A percentile compares a stretch with the other conserved stretches of the same genome.
These are phyloP conservation scores for Phytophthora syringae DNA, from an alignment of 352 stramenopile genomes.

Conservation along the genomic window DNA sequence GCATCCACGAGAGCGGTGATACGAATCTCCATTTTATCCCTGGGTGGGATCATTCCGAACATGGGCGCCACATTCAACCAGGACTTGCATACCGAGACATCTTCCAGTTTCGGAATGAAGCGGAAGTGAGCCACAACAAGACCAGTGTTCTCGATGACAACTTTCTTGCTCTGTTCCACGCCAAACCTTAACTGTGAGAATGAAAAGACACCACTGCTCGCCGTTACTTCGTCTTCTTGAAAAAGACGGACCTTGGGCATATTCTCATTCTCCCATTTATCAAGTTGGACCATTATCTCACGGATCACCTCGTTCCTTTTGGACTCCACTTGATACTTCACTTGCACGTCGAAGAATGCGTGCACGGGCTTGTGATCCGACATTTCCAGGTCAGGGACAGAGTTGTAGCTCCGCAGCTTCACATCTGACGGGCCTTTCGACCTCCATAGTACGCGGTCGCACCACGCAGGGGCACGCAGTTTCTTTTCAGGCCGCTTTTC, in stretches of 20 bases:
- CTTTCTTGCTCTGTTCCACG: conserved; percentile 61
- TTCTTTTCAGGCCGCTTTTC: conserved; percentile 99
- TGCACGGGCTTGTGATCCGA: conserved; percentile 99
- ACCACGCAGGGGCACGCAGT: conserved; percentile 97
- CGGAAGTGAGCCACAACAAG: conserved; percentile 95
- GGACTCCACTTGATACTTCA: conserved; percentile 92
- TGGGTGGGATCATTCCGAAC: conserved; percentile 88
- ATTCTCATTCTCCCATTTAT: conserved; percentile 97
- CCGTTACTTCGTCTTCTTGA: conserved; percentile 41
- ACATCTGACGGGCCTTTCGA: conserved; percentile 64
- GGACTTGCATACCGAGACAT: conserved; percentile 88
- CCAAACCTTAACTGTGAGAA: conserved; percentile 75
- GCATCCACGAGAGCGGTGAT: conserved; percentile 93
- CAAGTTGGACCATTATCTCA: conserved; percentile 94
- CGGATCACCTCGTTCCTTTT: conserved; percentile 92
- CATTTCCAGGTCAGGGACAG: conserved; percentile 90
- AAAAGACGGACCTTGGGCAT: conserved; percentile 93
- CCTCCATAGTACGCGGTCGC: conserved; percentile 89
- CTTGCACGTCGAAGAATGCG: conserved; percentile 90
- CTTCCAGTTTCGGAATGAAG: conserved; percentile 92
- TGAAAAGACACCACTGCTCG: conserved; percentile 65
- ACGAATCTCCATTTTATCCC: conserved; percentile 86
- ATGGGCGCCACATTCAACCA: conserved; percentile 93
- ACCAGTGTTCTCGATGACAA: conserved; percentile 92
- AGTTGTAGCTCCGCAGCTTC: conserved; percentile 84